These are phyloP conservation scores for Hypoxylon fragiforme DNA, from an alignment of 495 filamentous ascomycete species.

Conservation along the genomic window DNA sequence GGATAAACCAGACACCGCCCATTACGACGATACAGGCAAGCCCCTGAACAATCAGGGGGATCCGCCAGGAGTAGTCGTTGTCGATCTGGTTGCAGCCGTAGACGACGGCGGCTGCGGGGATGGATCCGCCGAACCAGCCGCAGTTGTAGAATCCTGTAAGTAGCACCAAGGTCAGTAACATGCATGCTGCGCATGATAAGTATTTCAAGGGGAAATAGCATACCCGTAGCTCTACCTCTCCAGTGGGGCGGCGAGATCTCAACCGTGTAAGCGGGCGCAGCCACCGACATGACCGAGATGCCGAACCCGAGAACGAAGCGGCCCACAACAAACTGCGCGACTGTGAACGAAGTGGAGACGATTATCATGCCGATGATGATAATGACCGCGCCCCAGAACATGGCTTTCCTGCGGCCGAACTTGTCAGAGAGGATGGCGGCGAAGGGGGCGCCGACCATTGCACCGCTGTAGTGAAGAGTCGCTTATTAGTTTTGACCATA, in stretches of 20 bases:
- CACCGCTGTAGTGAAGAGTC: slow-evolving; percentile 38
- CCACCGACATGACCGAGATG: slow-evolving; percentile 53
- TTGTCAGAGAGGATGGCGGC: slow-evolving; percentile 50
- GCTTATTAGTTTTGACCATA: background rate
- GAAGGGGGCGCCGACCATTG: slow-evolving; percentile 51
- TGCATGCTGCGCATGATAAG: too few relatives aligned
- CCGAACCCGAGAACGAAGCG: slow-evolving; percentile 58
- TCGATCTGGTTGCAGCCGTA: slow-evolving; percentile 49
- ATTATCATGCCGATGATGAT: slow-evolving; percentile 57
- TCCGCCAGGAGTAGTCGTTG: slow-evolving; percentile 48
- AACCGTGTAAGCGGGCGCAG: slow-evolving; percentile 51
- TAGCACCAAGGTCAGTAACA: slow-evolving; percentile 8
- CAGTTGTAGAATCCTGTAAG: slow-evolving; percentile 53
- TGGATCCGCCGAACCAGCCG: slow-evolving; percentile 55
- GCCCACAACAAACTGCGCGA: slow-evolving; percentile 52
- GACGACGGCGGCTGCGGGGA: slow-evolving; percentile 50
- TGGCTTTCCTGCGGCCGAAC: slow-evolving; percentile 46
- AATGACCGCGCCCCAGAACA: slow-evolving; percentile 54
- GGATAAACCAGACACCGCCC: slow-evolving; percentile 59
- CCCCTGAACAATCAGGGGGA: slow-evolving; percentile 52
- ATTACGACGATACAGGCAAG: slow-evolving; percentile 53
- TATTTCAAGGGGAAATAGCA: background rate
- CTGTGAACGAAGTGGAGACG: slow-evolving; percentile 39
- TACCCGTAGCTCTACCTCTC: slow-evolving; percentile 52
- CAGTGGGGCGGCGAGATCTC: slow-evolving; percentile 55